A percentile compares a stretch with the other conserved stretches of the same genome.
phyloP scores from a whole-genome alignment of 208 protist species.

The Trypanosomatidae sp. region DNA sequence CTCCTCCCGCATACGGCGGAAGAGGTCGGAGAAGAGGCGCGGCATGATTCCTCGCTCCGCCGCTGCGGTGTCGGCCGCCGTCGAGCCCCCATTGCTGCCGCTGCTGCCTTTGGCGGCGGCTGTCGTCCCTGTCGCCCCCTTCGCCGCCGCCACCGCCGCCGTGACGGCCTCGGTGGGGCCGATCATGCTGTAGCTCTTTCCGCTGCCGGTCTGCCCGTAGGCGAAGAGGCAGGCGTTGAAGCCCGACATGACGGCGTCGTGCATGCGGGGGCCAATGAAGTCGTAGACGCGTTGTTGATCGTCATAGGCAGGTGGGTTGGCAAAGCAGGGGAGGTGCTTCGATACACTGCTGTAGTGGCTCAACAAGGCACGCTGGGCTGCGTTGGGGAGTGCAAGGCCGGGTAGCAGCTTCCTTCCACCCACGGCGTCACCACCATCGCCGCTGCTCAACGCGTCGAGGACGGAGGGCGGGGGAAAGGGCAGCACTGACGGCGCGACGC shows the following conservation, averaged over 20 bases:
- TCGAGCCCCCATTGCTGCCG: neutral
- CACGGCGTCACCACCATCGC: slow-evolving; percentile 1
- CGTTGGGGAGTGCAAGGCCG: slow-evolving; percentile 3
- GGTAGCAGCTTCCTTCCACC: neutral
- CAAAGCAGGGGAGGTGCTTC: slow-evolving; percentile 59
- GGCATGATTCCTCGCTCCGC: slow-evolving; percentile 80
- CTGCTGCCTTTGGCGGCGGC: neutral
- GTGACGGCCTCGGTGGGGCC: slow-evolving; percentile 45
- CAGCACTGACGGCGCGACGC: slow-evolving; percentile 43
- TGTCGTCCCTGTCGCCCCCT: neutral
- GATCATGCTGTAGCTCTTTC: slow-evolving; percentile 93
- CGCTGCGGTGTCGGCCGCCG: neutral
- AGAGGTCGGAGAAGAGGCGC: slow-evolving; percentile 72
- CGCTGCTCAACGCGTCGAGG: slow-evolving; percentile 6
- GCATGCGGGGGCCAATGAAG: slow-evolving; percentile 76
- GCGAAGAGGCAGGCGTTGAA: slow-evolving; percentile 92
- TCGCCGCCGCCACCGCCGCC: neutral
- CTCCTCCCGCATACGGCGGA: slow-evolving; percentile 65
- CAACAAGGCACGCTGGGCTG: slow-evolving; percentile 8
- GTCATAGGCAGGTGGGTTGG: slow-evolving; percentile 43
- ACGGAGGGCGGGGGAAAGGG: slow-evolving; percentile 31
- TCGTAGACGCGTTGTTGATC: slow-evolving; percentile 75
- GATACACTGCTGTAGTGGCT: slow-evolving; percentile 6
- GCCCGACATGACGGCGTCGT: slow-evolving; percentile 70
- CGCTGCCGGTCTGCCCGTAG: slow-evolving; percentile 91